Conservation (phyloP, 2,329 filamentous ascomycete genomes). For the Talaromyces amestolkiae region DNA sequence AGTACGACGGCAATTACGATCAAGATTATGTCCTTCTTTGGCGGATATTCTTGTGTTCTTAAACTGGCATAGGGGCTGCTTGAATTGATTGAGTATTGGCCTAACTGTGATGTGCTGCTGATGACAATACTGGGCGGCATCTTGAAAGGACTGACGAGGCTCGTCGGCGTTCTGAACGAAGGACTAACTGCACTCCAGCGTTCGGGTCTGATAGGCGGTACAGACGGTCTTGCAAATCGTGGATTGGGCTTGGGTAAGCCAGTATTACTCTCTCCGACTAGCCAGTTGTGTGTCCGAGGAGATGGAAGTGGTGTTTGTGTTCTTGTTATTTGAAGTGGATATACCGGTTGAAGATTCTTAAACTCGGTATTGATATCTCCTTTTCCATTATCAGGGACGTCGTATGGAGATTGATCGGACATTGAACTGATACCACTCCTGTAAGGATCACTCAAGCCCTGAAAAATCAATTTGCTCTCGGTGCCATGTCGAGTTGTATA, state of each 20-base stretch:
- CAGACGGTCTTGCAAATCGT: not conserved
- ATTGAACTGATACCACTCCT: not conserved
- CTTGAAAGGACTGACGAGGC: slow-evolving; percentile 1
- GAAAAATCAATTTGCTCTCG: slow-evolving; percentile 7
- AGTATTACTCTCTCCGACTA: not conserved
- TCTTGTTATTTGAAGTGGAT: not conserved
- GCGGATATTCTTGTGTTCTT: not conserved
- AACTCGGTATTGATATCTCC: not conserved
- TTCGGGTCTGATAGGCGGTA: not conserved
- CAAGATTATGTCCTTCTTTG: slow-evolving; percentile 1
- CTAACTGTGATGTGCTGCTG: not conserved
- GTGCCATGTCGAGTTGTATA: not conserved
- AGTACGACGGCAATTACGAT: not conserved
- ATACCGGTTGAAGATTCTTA: not conserved
- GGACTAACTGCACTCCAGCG: not conserved
- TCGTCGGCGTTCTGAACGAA: slow-evolving; percentile 7
- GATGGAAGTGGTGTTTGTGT: not conserved
- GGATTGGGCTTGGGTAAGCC: not conserved
- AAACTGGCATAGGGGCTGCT: not conserved
- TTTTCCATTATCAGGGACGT: not conserved
- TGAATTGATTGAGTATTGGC: not conserved
- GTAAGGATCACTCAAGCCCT: slow-evolving; percentile 11
- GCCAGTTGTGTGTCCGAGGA: not conserved
- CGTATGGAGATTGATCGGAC: not conserved
- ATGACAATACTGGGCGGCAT: not conserved